Percentiles rank a stretch among this genome's conserved stretches.
Conservation (phyloP, 768 basidiomycete genomes). For the Tulasnella sp. region DNA sequence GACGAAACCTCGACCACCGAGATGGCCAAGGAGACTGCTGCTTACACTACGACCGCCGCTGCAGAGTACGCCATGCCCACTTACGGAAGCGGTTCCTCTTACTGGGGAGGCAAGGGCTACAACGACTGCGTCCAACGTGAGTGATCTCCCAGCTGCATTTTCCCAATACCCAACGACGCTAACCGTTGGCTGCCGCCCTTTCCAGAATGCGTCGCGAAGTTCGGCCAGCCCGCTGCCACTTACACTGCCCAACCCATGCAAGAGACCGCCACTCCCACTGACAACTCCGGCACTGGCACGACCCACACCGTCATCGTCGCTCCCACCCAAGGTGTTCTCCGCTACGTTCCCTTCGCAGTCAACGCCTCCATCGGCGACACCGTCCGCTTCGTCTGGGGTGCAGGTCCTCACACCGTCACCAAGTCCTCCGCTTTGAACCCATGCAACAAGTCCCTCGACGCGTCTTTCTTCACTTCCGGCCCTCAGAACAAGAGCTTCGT, state of each 20-base stretch:
- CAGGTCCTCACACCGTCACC: slow-evolving; percentile 75
- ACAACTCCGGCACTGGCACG: slow-evolving; percentile 40
- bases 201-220: slow-evolving; percentile 50
- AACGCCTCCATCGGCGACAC: slow-evolving; percentile 74
- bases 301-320: slow-evolving; percentile 75
- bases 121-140: slow-evolving; percentile 62
- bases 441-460: slow-evolving; percentile 63
- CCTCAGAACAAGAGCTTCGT: slow-evolving; percentile 53
- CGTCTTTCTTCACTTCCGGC: slow-evolving; percentile 54
- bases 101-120: slow-evolving; percentile 38
- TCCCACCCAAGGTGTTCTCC: slow-evolving; percentile 61
- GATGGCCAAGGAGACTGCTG: slow-evolving; percentile 1
- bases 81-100: slow-evolving; percentile 20
- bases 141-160: slow-evolving; percentile 27
- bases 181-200: slow-evolving; percentile 8
- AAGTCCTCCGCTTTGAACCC: slow-evolving; percentile 57
- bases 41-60: neutral
- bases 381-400: slow-evolving; percentile 67
- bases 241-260: slow-evolving; percentile 26
- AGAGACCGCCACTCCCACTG: slow-evolving; percentile 21
- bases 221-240: slow-evolving; percentile 36
- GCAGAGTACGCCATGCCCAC: slow-evolving; percentile 9
- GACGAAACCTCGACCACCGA: slow-evolving; percentile 14
- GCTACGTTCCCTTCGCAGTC: slow-evolving; percentile 64
- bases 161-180: slow-evolving; percentile 1